phyloP scores from a whole-genome alignment of 1,139 yeast genomes.

The Arxiozyma telluris region DNA sequence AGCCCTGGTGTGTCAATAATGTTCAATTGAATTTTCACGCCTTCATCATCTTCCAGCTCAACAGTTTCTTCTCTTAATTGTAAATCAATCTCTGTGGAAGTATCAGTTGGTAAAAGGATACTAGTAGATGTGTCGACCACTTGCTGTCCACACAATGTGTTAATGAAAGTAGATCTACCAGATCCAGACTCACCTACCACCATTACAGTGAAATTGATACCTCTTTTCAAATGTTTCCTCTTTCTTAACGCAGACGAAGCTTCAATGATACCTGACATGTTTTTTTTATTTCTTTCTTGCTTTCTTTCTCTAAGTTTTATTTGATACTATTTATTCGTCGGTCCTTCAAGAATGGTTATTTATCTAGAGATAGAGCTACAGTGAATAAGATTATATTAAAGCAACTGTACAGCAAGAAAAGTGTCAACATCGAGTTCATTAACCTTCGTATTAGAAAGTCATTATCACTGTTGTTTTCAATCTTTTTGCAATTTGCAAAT shows the following conservation, averaged over 20 bases:
- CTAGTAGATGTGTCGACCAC: conserved; percentile 48
- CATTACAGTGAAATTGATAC: conserved; percentile 76
- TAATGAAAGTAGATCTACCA: conserved; percentile 79
- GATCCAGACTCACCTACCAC: conserved; percentile 74
- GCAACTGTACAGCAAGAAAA: no score
- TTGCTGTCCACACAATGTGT: conserved; percentile 83
- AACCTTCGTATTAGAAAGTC: no score
- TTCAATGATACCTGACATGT: conserved; percentile 34
- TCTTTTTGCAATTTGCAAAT: no score
- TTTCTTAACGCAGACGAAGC: conserved; percentile 45
- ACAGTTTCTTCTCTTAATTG: conserved; percentile 43
- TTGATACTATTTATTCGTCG: background rate
- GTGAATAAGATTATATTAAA: no score
- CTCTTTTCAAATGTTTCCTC: conserved; percentile 76
- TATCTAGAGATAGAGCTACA: no score
- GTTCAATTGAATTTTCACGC: conserved; percentile 55
- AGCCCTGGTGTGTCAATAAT: conserved; percentile 76
- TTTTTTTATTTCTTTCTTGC: background rate
- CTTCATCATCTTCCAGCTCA: conserved; percentile 70
- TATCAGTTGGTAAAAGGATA: conserved; percentile 38
- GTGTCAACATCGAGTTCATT: no score
- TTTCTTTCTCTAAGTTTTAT: background rate
- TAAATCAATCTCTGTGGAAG: conserved; percentile 38
- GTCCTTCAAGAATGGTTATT: no score
- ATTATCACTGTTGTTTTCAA: no score